Evolutionary conservation across 176 grass and related monocot species (phyloP).

Genomic region (Zoysia japonica): DNA sequence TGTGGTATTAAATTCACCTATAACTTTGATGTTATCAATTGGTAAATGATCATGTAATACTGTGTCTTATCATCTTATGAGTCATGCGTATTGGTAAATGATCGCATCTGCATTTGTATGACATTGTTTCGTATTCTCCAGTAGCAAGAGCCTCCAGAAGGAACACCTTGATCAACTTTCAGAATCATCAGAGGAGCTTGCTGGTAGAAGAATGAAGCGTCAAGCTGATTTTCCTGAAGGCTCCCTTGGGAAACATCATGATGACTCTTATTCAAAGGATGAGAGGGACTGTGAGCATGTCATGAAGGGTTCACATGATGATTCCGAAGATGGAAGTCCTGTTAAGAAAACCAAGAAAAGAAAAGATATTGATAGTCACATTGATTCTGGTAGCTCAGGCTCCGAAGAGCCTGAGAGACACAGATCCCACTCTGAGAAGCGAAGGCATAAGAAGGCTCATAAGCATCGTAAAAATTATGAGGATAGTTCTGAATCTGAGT

Average conservation of each 20-base stretch:
- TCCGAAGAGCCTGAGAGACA: constrained; percentile 57
- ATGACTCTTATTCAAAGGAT: constrained; percentile 12
- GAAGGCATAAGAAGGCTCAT: constrained; percentile 57
- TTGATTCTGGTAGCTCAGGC: constrained; percentile 48
- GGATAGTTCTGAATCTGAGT: constrained; percentile 62
- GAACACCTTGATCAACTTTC: constrained; percentile 31
- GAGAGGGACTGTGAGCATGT: constrained; percentile 18
- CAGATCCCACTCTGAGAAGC: constrained; percentile 57
- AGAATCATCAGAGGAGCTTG: constrained; percentile 51
- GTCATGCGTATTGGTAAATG: not conserved
- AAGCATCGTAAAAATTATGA: constrained; percentile 71
- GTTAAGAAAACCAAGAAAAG: constrained; percentile 42
- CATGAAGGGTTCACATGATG: constrained; percentile 17
- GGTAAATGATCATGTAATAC: not conserved
- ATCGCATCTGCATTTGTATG: constrained; percentile 16
- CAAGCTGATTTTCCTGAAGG: constrained; percentile 21
- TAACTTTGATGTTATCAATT: not conserved
- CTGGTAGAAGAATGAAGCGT: constrained; percentile 29
- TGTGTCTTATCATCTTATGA: not conserved
- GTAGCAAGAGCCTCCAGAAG: constrained; percentile 44
- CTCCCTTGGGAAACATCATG: not conserved
- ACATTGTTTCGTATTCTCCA: constrained; percentile 35
- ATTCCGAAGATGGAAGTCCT: constrained; percentile 50
- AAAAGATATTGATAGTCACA: constrained; percentile 33
- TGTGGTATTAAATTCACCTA: not conserved